Evolutionary conservation across 1,284 basidiomycete species (phyloP), one percentile per base, ranked within the genome.

Genomic region (Acaromyces ingoldii): DNA sequence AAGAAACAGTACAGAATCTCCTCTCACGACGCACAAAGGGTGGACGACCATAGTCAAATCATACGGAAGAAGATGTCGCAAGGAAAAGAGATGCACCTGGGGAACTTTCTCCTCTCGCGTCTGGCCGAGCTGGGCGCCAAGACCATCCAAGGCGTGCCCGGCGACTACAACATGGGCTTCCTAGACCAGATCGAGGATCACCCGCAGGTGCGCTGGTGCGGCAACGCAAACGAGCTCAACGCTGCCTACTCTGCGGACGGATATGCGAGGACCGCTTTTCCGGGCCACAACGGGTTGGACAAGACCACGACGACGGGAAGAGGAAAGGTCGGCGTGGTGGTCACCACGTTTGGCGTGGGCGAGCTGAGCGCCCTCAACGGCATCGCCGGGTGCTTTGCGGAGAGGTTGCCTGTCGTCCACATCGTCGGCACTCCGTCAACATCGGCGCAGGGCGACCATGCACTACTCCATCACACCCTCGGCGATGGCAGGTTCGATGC

Each of bases 351-450:
- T 64, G 91, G 91, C 56, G 91, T 95, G 10, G 91, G 69, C n/a
- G 69, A 72, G 89, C 42, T 91, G 90, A 77, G 78, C 90, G 70
- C 70, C 3, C 49, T 67, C 34, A 72, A 70, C 47, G 70, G 67
- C 83, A 76, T 78, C n/a, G 77, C 78, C 2, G 79, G 78, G 19
- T 68, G 70, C 42, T 77, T 79, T 48, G 85, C 88, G 24, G 91
- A 97, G 77, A 86, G 89, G 78, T 84, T 97, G 4, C 92, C 92
- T 6, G 82, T 97, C 3, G 80, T 97, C 5, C 92, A 97, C 74
- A 83, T 97, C 43, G 92, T 87, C 44, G 92, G 92, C 53, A 84
- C 84, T 1, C 91, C 92, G 0, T 86, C 83, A 60, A 88, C 86
- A 1, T 64, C 77, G 11, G 84, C 89, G 60, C 85, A 88, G 65